A percentile compares a stretch with the other conserved stretches of the same genome.
These are phyloP conservation scores for Cymbidium sinense DNA, from an alignment of 106 monocot species.

Conservation along the genomic window DNA sequence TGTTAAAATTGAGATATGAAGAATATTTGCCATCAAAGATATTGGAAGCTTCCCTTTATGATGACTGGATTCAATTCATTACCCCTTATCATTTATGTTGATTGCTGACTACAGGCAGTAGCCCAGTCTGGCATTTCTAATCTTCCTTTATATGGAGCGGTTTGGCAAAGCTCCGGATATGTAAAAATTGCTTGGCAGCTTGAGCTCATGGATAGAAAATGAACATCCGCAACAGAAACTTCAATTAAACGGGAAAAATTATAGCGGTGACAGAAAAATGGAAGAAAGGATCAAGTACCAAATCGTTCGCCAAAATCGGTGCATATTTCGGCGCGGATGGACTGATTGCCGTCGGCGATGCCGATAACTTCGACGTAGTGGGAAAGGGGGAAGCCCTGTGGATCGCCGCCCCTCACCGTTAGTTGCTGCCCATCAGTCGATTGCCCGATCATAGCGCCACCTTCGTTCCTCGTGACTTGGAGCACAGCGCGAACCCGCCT, in stretches of 20 bases:
- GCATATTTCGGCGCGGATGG: constrained; percentile 88
- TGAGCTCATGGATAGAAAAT: neutral
- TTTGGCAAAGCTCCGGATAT: no score
- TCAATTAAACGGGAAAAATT: neutral
- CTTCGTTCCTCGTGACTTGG: constrained; percentile 59
- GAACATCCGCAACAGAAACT: neutral
- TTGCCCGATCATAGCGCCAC: constrained; percentile 49
- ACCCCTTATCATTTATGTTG: no score
- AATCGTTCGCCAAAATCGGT: constrained; percentile 73
- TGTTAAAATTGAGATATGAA: no score
- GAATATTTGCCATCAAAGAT: no score
- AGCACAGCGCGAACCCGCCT: constrained; percentile 71
- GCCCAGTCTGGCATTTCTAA: no score
- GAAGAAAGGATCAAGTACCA: constrained; percentile 32
- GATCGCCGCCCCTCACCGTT: constrained; percentile 38
- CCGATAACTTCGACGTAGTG: constrained; percentile 90
- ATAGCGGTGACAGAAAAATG: neutral
- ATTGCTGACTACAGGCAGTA: no score
- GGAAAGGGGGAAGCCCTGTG: constrained; percentile 35
- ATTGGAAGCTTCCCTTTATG: no score
- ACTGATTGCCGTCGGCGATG: constrained; percentile 73
- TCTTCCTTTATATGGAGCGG: no score
- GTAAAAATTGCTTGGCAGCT: no score
- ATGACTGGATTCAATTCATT: no score
- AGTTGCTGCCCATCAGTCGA: constrained; percentile 70